phyloP scores from a whole-genome alignment of 495 filamentous ascomycete genomes.

The Pseudomonodictys pantanalensis region DNA sequence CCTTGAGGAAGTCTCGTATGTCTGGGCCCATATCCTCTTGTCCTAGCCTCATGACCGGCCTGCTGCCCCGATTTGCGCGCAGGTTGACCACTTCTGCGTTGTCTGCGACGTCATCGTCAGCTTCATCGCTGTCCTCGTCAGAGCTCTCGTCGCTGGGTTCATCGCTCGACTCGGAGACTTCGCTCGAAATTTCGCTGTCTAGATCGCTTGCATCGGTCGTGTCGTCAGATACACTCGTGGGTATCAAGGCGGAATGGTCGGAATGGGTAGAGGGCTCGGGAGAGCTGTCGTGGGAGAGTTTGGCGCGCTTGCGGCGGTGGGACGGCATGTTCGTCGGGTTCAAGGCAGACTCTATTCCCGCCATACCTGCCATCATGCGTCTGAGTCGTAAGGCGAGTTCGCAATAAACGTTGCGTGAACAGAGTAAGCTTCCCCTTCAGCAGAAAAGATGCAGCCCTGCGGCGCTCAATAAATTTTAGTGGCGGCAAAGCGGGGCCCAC shows the following conservation, averaged over 20 bases:
- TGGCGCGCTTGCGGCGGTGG: slow-evolving; percentile 10
- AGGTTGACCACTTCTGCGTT: slow-evolving; percentile 17
- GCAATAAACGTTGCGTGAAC: too few species aligned
- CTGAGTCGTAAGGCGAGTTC: too few species aligned
- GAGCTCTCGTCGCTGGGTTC: slow-evolving; percentile 1
- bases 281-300: slow-evolving; percentile 11
- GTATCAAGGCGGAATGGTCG: slow-evolving; percentile 21
- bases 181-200: slow-evolving; percentile 21
- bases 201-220: slow-evolving; percentile 16
- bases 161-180: slow-evolving; percentile 18
- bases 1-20: slow-evolving; percentile 15
- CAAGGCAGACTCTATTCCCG: not conserved
- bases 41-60: slow-evolving; percentile 24
- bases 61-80: slow-evolving; percentile 16
- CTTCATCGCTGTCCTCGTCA: slow-evolving; percentile 16
- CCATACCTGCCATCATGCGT: too few species aligned
- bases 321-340: not conserved
- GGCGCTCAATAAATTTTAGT: too few species aligned
- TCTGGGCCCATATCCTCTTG: slow-evolving; percentile 9
- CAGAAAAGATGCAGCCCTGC: too few species aligned
- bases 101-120: slow-evolving; percentile 12
- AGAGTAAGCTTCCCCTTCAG: too few species aligned
- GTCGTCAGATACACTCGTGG: slow-evolving; percentile 14
- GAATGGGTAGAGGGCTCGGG: slow-evolving; percentile 17
- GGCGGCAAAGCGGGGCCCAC: too few species aligned